Evolutionary conservation across 2,329 filamentous ascomycete species (phyloP).

Genomic region (Neonectria neomacrospora): DNA sequence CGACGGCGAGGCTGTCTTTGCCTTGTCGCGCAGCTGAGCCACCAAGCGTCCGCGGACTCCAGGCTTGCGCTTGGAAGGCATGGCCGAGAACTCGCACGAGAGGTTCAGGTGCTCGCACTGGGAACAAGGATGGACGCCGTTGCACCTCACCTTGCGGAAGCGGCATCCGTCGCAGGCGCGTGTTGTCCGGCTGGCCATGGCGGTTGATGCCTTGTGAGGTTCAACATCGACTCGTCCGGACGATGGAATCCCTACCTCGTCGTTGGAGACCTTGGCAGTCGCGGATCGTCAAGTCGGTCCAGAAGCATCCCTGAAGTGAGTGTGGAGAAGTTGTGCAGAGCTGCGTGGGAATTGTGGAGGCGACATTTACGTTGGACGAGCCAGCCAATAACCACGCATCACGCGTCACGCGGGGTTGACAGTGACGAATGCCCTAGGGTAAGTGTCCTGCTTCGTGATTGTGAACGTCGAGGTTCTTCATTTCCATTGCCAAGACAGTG

Average conservation of each 20-base stretch:
- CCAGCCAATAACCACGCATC: constrained; percentile 1
- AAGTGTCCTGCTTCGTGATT: too few relatives aligned
- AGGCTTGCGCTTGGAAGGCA: constrained; percentile 49
- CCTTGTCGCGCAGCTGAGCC: constrained; percentile 48
- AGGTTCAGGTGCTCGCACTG: constrained; percentile 52
- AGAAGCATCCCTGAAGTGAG: constrained; percentile 11
- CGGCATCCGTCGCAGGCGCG: constrained; percentile 53
- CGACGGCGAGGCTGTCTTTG: constrained; percentile 32
- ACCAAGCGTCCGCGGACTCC: constrained; percentile 50
- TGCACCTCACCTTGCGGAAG: constrained; percentile 53
- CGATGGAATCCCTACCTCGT: background rate
- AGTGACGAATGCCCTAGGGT: background rate
- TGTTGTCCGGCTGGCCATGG: constrained; percentile 31
- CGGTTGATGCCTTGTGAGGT: background rate
- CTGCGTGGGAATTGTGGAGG: background rate
- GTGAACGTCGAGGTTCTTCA: too few relatives aligned
- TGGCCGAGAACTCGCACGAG: constrained; percentile 48
- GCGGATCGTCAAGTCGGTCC: too few relatives aligned
- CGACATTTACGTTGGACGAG: background rate
- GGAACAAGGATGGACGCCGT: constrained; percentile 48
- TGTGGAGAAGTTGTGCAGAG: constrained; percentile 21
- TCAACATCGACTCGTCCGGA: background rate
- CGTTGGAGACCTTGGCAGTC: background rate
- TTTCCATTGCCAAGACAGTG: too few relatives aligned
- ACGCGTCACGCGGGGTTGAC: background rate